Percentiles rank a stretch among this genome's conserved stretches.
Conservation (phyloP, 441 rosid genomes). For the Gossypium lobatum region DNA sequence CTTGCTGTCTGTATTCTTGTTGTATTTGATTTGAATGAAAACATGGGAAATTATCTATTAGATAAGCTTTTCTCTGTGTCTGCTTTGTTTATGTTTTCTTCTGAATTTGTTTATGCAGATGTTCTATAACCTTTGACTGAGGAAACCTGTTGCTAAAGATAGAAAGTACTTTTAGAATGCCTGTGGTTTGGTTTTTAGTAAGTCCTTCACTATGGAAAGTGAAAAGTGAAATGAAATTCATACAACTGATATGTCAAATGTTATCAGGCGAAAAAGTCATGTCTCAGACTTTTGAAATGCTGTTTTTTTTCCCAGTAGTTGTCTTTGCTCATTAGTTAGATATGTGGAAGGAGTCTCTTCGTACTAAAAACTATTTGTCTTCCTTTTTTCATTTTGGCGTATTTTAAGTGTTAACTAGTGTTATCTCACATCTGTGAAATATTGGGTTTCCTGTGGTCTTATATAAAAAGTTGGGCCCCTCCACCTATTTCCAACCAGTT, state of each 20-base stretch:
- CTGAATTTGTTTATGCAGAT: slow-evolving; percentile 4
- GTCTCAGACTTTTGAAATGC: neutral
- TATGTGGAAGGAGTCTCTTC: neutral
- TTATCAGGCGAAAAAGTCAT: neutral
- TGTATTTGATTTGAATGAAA: neutral
- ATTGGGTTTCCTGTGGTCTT: neutral
- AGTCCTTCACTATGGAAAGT: neutral
- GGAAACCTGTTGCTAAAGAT: neutral
- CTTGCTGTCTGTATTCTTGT: neutral
- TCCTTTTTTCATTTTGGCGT: neutral
- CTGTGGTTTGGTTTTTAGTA: neutral
- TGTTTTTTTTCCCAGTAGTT: neutral
- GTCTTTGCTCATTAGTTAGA: neutral
- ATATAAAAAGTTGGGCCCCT: neutral
- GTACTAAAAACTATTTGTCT: neutral
- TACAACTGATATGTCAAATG: slow-evolving; percentile 2
- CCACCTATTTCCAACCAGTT: neutral
- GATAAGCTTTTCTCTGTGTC: neutral
- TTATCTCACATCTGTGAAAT: neutral
- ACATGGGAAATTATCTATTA: neutral
- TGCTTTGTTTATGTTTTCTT: neutral
- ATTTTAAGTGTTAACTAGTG: neutral
- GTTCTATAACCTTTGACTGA: neutral
- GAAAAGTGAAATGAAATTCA: neutral
- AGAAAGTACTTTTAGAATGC: neutral